Evolutionary conservation across 371 early-diverging fungal genomes (phyloP).

Genomic region (Rhizopus delemar): DNA sequence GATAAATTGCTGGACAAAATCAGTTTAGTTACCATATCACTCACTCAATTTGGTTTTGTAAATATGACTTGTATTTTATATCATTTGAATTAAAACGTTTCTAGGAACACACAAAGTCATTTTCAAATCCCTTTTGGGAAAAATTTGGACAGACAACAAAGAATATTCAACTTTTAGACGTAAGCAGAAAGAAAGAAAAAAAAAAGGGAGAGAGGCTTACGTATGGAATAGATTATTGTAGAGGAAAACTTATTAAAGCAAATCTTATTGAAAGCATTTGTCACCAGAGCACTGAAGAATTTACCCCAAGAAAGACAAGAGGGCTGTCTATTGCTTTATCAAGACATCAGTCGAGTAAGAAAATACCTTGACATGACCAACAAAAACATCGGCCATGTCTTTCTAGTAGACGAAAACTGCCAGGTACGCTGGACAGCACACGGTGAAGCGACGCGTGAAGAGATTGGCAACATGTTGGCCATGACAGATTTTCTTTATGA

Average conservation of each 20-base stretch:
- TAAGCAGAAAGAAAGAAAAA: constrained; percentile 18
- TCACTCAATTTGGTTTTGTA: constrained; percentile 70
- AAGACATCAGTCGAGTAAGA: constrained; percentile 60
- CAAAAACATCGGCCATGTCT: constrained; percentile 77
- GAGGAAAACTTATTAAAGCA: constrained; percentile 70
- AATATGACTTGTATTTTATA: too few relatives aligned
- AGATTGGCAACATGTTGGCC: constrained; percentile 60
- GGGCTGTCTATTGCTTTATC: constrained; percentile 63
- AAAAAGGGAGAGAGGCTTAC: neutral
- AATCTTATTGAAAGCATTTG: constrained; percentile 59
- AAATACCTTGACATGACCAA: constrained; percentile 72
- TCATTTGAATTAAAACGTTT: too few relatives aligned
- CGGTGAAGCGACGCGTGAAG: constrained; percentile 69
- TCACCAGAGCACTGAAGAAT: constrained; percentile 63
- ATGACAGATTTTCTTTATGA: constrained; percentile 50
- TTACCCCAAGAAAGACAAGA: constrained; percentile 59
- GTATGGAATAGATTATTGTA: constrained; percentile 52
- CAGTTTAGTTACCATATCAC: constrained; percentile 68
- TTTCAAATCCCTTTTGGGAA: constrained; percentile 53
- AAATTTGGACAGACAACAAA: constrained; percentile 35
- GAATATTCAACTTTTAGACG: constrained; percentile 47
- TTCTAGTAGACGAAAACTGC: constrained; percentile 73
- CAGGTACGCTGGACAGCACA: constrained; percentile 88
- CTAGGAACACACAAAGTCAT: constrained; percentile 60
- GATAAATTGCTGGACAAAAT: constrained; percentile 56